Evolutionary conservation across 2,329 filamentous ascomycete genomes (phyloP).

Genomic region (Colletotrichum navitas): DNA sequence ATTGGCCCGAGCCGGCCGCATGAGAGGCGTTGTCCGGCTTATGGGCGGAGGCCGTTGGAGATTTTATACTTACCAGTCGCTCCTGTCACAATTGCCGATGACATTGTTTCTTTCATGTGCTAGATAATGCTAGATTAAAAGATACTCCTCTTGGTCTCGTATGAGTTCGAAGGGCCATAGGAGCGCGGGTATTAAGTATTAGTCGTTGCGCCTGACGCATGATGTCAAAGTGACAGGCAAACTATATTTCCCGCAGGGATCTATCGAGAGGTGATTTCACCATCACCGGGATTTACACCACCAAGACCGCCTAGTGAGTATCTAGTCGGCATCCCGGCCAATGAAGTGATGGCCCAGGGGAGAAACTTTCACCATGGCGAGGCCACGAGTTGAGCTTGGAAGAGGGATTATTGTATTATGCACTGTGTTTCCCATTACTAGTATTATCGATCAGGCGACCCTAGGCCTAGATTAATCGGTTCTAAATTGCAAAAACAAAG

Average conservation of each 20-base stretch:
- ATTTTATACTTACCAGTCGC: slow-evolving; percentile 25
- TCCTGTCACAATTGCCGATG: slow-evolving; percentile 41
- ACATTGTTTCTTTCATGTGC: slow-evolving; percentile 13
- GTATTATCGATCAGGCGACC: no score
- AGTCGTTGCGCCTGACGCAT: not conserved
- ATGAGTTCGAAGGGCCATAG: not conserved
- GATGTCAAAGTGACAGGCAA: slow-evolving; percentile 7
- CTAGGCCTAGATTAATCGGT: not conserved
- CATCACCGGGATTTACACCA: not conserved
- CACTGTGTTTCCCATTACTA: not conserved
- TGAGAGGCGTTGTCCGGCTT: not conserved
- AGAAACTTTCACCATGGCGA: not conserved
- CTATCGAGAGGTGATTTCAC: slow-evolving; percentile 7
- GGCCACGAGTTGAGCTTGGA: not conserved
- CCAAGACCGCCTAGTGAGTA: no score
- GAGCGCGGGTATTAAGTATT: not conserved
- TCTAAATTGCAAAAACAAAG: not conserved
- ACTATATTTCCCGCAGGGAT: not conserved
- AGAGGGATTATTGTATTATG: not conserved
- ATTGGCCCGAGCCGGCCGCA: not conserved
- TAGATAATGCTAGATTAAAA: no score
- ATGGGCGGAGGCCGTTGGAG: not conserved
- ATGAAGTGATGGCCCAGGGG: not conserved
- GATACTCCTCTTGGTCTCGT: not conserved
- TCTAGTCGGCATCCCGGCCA: not conserved